Base-by-base conservation (phyloP, 78 protist genomes). In the Dictyostelium intermedium region DNA sequence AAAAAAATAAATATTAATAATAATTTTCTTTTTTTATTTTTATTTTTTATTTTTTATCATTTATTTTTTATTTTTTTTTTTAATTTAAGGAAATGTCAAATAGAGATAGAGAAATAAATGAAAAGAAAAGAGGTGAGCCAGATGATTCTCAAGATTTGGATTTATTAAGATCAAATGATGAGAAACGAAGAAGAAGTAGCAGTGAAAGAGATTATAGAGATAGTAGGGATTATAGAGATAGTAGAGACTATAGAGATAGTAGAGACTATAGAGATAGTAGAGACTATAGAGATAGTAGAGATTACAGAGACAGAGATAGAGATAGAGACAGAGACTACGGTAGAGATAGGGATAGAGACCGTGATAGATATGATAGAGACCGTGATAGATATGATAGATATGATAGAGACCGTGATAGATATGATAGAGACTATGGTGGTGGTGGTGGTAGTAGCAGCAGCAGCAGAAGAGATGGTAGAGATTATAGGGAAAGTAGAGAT, bases 281-380 rank as follows among this genome's bases (percentile, higher is more conserved):
- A 66, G 85, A 53, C 56, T 53, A 78, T 45, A n/a, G 39, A 25
- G 27, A 30, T 13, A 20, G 34, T 20, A 16, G 63, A 37, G 41
- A 47, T 30, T 53, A 37, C 14, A 39, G 53, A n/a, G 85, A 80
- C 4, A n/a, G 85, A 30, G 86, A 82, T 61, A 27, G 87, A 60
- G 70, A 39, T 37, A n/a, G 43, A 39, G 43, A 61, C 25, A 37
- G 50, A 20, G 25, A 82, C 77, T 63, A 82, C 9, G 20, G 77
- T 0, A 39, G 87, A 37, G 87, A 82, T 37, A 39, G 87, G 23
- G 87, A 82, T 37, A 63, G 77, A 45, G 35, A 78, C 0, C 30
- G 34, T n/a, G 74, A 27, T 66, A 78, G 81, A 80, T 34, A 82
- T 16, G 43, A 56, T 34, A 56, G 45, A 6, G 23, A 34, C 0